Evolutionary conservation across 2,329 filamentous ascomycete species (phyloP).

Genomic region (Thermoascus crustaceus): DNA sequence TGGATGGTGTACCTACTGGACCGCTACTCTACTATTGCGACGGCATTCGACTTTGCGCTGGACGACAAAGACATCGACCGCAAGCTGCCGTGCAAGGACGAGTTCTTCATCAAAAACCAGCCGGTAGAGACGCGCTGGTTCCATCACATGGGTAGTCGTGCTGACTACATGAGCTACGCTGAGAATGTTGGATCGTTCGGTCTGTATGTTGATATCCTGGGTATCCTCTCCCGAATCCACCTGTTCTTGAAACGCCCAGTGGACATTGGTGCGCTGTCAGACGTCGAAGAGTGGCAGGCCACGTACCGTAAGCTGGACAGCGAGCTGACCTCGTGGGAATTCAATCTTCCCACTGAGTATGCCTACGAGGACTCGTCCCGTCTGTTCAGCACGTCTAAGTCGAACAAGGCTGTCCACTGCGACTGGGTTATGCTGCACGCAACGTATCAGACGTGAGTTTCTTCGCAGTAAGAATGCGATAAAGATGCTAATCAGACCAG

Average conservation of each 20-base stretch:
- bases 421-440: slow-evolving; percentile 88
- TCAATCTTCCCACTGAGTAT: slow-evolving; percentile 72
- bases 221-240: slow-evolving; percentile 80
- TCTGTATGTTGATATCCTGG: slow-evolving; percentile 83
- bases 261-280: slow-evolving; percentile 72
- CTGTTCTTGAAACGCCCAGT: slow-evolving; percentile 82
- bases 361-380: slow-evolving; percentile 65
- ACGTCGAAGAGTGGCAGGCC: slow-evolving; percentile 84
- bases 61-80: slow-evolving; percentile 86
- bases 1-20: slow-evolving; percentile 94
- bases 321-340: slow-evolving; percentile 73
- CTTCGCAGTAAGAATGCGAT: neutral
- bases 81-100: slow-evolving; percentile 76
- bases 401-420: slow-evolving; percentile 64
- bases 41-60: slow-evolving; percentile 83
- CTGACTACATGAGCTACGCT: slow-evolving; percentile 60
- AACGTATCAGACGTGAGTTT: slow-evolving; percentile 68
- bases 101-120: slow-evolving; percentile 75
- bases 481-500: slow-evolving; percentile 22
- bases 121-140: slow-evolving; percentile 83
- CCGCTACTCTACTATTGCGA: slow-evolving; percentile 81
- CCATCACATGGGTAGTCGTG: slow-evolving; percentile 42
- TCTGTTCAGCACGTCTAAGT: slow-evolving; percentile 58
- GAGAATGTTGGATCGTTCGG: slow-evolving; percentile 83
- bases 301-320: slow-evolving; percentile 79